phyloP scores from a whole-genome alignment of 2,329 filamentous ascomycete genomes.

The Cadophora sp. region DNA sequence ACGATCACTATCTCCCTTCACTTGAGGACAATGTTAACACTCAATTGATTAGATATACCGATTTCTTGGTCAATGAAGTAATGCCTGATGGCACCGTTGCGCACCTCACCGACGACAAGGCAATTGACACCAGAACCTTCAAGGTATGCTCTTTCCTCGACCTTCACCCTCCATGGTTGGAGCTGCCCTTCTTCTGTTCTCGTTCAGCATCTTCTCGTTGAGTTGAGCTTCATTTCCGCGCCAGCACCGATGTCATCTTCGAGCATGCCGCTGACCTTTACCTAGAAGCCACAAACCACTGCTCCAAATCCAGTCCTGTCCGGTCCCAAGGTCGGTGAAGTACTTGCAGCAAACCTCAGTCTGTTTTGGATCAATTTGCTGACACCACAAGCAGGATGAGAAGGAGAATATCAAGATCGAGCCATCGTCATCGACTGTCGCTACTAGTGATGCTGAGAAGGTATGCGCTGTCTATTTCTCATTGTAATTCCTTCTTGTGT shows the following conservation, averaged over 20 bases:
- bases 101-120: slow-evolving; percentile 57
- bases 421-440: not conserved
- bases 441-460: not conserved
- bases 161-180: not conserved
- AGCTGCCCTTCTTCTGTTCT: not conserved
- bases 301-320: not conserved
- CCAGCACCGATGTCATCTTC: not conserved
- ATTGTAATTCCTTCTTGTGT: not conserved
- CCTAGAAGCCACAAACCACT: not conserved
- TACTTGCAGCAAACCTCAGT: not conserved
- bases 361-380: not conserved
- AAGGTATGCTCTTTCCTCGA: slow-evolving; percentile 26
- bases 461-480: not conserved
- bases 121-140: slow-evolving; percentile 20
- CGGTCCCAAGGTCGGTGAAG: not conserved
- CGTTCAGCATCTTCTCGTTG: not conserved
- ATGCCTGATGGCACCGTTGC: slow-evolving; percentile 65
- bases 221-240: not conserved
- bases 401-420: slow-evolving; percentile 4
- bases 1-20: not conserved
- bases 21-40: slow-evolving; percentile 19
- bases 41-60: slow-evolving; percentile 63
- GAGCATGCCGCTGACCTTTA: not conserved
- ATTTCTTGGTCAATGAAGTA: slow-evolving; percentile 79
- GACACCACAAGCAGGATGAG: not conserved